Conservation (phyloP, 805 yeast genomes). For the Maudiozyma bulderi region DNA sequence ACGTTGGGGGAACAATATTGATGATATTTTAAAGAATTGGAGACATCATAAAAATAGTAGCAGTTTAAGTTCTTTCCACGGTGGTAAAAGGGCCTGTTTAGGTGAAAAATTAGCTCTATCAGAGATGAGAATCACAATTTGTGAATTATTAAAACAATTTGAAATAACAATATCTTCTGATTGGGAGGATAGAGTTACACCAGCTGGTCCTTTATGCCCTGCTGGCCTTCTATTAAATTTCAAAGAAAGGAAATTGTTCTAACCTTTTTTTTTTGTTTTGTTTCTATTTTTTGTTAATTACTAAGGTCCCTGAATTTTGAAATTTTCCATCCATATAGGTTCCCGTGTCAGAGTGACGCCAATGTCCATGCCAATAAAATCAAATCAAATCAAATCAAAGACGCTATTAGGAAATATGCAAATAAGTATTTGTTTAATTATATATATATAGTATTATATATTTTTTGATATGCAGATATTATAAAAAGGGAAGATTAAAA, state of each 20-base stretch:
- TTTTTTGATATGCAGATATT: too few relatives aligned
- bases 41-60: slow-evolving; percentile 36
- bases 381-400: too few relatives aligned
- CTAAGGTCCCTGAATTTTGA: too few relatives aligned
- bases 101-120: slow-evolving; percentile 49
- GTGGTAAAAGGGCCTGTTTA: slow-evolving; percentile 49
- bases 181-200: slow-evolving; percentile 44
- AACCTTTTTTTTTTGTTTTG: not conserved
- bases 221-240: slow-evolving; percentile 27
- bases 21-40: slow-evolving; percentile 34
- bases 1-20: slow-evolving; percentile 41
- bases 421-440: too few relatives aligned
- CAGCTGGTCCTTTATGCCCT: slow-evolving; percentile 53
- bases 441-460: too few relatives aligned
- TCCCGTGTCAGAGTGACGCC: too few relatives aligned
- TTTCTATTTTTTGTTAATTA: not conserved
- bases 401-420: too few relatives aligned
- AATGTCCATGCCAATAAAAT: too few relatives aligned
- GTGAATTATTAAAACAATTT: slow-evolving; percentile 31
- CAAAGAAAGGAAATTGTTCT: slow-evolving; percentile 2
- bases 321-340: too few relatives aligned
- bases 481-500: too few relatives aligned
- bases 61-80: slow-evolving; percentile 46
- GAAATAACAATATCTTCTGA: slow-evolving; percentile 30
- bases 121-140: slow-evolving; percentile 35